Conservation (phyloP, 2,329 filamentous ascomycete genomes). For the Beauveria australis region DNA sequence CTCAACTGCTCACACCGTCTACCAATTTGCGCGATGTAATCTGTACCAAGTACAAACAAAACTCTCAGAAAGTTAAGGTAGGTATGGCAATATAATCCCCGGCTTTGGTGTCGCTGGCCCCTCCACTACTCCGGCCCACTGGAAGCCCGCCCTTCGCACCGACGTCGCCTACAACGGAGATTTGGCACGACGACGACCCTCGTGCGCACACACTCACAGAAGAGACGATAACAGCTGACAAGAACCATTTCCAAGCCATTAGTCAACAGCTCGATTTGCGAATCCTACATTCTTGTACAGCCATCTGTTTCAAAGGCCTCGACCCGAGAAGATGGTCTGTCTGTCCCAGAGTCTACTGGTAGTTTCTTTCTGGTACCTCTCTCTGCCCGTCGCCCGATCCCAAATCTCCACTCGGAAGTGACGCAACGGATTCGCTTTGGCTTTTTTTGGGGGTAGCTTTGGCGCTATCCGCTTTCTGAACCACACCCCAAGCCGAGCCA, state of each 20-base stretch:
- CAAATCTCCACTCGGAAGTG: slow-evolving; percentile 3
- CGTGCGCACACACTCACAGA: not conserved
- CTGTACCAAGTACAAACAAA: not conserved
- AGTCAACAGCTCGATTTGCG: not conserved
- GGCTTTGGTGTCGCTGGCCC: not conserved
- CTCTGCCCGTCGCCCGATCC: not conserved
- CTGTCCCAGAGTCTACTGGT: too few species aligned
- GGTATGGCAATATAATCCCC: not conserved
- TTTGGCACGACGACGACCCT: not conserved
- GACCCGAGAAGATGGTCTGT: not conserved
- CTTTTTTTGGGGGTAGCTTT: slow-evolving; percentile 3
- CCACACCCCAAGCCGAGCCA: not conserved
- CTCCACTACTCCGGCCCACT: slow-evolving; percentile 1
- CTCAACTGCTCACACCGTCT: too few species aligned
- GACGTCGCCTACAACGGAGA: not conserved
- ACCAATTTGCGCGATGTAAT: too few species aligned
- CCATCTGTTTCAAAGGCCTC: not conserved
- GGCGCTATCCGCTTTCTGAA: slow-evolving; percentile 10
- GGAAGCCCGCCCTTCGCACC: not conserved
- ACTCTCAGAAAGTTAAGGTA: not conserved
- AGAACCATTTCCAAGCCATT: not conserved
- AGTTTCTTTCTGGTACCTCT: not conserved
- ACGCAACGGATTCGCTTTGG: slow-evolving; percentile 7
- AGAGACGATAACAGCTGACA: not conserved
- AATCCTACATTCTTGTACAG: too few species aligned